These are phyloP conservation scores for Hirsutella thompsonii DNA, from an alignment of 2,329 filamentous ascomycete species.

Conservation along the genomic window DNA sequence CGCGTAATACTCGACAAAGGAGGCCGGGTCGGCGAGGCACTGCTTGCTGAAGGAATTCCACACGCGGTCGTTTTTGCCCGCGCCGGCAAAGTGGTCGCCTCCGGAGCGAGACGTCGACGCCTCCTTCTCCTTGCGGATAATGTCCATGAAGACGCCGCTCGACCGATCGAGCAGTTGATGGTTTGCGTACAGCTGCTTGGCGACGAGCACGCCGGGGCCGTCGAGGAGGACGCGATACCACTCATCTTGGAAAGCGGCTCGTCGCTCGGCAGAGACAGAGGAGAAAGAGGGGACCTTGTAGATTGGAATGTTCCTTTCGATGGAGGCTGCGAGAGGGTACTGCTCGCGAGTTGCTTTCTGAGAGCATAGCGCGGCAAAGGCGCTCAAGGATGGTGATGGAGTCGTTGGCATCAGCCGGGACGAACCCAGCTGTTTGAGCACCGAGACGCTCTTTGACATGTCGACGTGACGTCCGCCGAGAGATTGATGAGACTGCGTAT, in stretches of 20 bases:
- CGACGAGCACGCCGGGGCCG: slow-evolving; percentile 48
- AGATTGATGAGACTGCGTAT: no score
- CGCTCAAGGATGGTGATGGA: no score
- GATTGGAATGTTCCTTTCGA: background rate
- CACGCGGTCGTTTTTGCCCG: slow-evolving; percentile 44
- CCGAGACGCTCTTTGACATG: no score
- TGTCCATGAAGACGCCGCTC: slow-evolving; percentile 31
- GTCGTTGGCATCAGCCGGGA: no score
- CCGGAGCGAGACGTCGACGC: slow-evolving; percentile 15
- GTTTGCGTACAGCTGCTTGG: slow-evolving; percentile 37
- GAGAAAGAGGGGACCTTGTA: background rate
- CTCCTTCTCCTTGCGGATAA: slow-evolving; percentile 31
- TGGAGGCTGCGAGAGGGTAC: background rate
- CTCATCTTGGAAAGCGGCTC: background rate
- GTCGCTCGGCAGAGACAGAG: background rate
- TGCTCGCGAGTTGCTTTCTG: background rate
- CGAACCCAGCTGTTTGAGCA: no score
- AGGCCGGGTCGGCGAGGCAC: slow-evolving; percentile 32
- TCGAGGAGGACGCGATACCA: slow-evolving; percentile 27
- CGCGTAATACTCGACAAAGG: slow-evolving; percentile 44
- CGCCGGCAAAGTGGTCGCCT: slow-evolving; percentile 48
- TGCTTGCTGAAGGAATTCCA: slow-evolving; percentile 57
- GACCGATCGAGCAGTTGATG: slow-evolving; percentile 26
- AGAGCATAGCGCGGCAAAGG: background rate
- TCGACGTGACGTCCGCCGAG: no score